Evolutionary conservation across 345 rosid species (phyloP).

Genomic region (Aquilaria malaccensis): DNA sequence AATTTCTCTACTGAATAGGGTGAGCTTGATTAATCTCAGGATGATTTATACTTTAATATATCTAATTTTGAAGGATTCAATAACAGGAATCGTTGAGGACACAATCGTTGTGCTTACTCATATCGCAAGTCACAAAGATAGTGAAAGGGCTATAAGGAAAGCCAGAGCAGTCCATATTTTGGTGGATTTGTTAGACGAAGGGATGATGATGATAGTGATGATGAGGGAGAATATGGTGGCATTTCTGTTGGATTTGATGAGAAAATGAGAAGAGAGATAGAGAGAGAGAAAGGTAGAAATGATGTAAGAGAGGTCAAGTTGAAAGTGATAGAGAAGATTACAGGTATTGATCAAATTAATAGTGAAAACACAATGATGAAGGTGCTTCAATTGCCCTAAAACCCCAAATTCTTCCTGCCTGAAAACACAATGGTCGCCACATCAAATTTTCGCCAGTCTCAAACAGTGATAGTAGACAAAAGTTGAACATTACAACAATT

Average conservation of each 20-base stretch:
- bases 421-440: too few relatives aligned
- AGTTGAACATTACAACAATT: too few relatives aligned
- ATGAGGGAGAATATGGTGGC: slow-evolving; percentile 75
- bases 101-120: slow-evolving; percentile 90
- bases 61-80: slow-evolving; percentile 55
- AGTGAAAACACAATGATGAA: slow-evolving; percentile 57
- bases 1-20: slow-evolving; percentile 55
- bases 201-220: slow-evolving; percentile 59
- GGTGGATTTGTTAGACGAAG: slow-evolving; percentile 65
- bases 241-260: slow-evolving; percentile 62
- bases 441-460: too few relatives aligned
- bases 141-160: slow-evolving; percentile 53
- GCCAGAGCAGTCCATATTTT: slow-evolving; percentile 47
- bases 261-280: slow-evolving; percentile 25
- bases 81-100: slow-evolving; percentile 83
- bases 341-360: slow-evolving; percentile 50
- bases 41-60: slow-evolving; percentile 54
- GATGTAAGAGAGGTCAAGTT: slow-evolving; percentile 37
- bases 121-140: slow-evolving; percentile 80
- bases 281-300: slow-evolving; percentile 29
- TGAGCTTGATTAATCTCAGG: slow-evolving; percentile 58
- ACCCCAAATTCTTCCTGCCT: too few relatives aligned
- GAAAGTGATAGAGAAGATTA: slow-evolving; percentile 49
- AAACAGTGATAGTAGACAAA: too few relatives aligned
- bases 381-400: slow-evolving; percentile 36